A percentile compares a stretch with the other conserved stretches of the same genome.
phyloP scores from a whole-genome alignment of 306 rosid genomes.

The Carpinus viminea region DNA sequence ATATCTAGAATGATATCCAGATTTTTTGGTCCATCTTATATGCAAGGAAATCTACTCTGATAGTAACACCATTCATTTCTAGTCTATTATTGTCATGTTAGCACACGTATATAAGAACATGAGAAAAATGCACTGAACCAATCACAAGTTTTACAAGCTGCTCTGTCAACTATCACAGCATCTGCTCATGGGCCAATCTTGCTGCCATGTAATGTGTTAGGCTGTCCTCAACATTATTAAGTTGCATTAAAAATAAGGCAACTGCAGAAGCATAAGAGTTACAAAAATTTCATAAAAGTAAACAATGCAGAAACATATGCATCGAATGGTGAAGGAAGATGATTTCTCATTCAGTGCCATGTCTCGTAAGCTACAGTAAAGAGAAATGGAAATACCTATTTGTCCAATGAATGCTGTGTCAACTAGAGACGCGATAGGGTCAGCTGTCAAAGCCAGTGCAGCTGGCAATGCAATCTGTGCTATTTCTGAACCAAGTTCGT shows the following conservation, averaged over 20 bases:
- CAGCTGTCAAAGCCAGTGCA: conserved; percentile 89
- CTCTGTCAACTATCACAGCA: neutral
- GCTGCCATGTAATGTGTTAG: neutral
- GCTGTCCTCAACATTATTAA: neutral
- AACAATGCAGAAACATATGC: neutral
- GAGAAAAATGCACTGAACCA: neutral
- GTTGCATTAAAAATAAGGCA: neutral
- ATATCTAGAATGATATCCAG: neutral
- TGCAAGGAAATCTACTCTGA: neutral
- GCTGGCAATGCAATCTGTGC: conserved; percentile 85
- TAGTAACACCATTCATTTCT: neutral
- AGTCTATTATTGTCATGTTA: neutral
- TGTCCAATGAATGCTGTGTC: conserved; percentile 97
- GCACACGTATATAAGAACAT: neutral
- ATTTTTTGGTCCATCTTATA: neutral
- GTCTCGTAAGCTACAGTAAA: neutral
- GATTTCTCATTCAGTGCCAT: conserved; percentile 1
- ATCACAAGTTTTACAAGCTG: neutral
- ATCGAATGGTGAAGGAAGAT: neutral
- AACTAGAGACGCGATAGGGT: conserved; percentile 87
- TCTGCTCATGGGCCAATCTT: neutral
- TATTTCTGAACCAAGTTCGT: conserved; percentile 78
- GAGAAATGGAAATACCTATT: conserved; percentile 54
- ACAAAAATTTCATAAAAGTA: neutral
- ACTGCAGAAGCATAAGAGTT: neutral